These are phyloP conservation scores for Cryptococcus neoformans DNA, from an alignment of 1,284 basidiomycete genomes.

Conservation along the genomic window DNA sequence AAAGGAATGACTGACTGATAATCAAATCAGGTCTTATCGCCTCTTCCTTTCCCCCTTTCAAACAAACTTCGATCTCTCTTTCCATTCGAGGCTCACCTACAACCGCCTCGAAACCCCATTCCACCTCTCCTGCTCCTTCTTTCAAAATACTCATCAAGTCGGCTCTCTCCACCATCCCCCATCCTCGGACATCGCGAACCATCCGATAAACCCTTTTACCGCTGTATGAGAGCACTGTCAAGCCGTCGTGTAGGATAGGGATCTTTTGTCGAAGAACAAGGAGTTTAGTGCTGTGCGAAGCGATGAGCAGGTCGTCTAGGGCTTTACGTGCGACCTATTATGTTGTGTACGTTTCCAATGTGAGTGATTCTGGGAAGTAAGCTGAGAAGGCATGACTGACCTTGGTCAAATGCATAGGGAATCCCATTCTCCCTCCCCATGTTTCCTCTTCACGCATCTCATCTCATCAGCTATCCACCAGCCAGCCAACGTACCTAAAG, in stretches of 20 bases:
- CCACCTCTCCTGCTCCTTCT: conserved; percentile 4
- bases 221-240: conserved; percentile 9
- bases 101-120: conserved; percentile 5
- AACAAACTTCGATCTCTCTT: background rate
- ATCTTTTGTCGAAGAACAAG: background rate
- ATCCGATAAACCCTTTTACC: conserved; percentile 10
- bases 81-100: conserved; percentile 1
- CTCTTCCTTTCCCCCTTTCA: background rate
- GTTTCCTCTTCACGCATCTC: background rate
- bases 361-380: background rate
- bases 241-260: conserved; percentile 18
- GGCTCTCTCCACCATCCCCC: conserved; percentile 15
- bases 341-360: background rate
- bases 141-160: conserved; percentile 12
- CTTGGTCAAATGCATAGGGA: conserved; percentile 22
- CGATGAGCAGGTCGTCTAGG: conserved; percentile 5
- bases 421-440: conserved; percentile 6
- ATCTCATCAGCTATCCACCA: conserved; percentile 3
- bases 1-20: too few species aligned
- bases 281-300: conserved; percentile 6
- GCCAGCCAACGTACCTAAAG: background rate
- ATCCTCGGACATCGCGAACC: conserved; percentile 7
- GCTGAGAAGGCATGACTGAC: conserved; percentile 1
- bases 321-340: conserved; percentile 12
- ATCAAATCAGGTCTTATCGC: too few species aligned